A percentile compares a stretch with the other conserved stretches of the same genome.
phyloP scores from a whole-genome alignment of 768 basidiomycete genomes.

The Leucocoprinus leucothites region DNA sequence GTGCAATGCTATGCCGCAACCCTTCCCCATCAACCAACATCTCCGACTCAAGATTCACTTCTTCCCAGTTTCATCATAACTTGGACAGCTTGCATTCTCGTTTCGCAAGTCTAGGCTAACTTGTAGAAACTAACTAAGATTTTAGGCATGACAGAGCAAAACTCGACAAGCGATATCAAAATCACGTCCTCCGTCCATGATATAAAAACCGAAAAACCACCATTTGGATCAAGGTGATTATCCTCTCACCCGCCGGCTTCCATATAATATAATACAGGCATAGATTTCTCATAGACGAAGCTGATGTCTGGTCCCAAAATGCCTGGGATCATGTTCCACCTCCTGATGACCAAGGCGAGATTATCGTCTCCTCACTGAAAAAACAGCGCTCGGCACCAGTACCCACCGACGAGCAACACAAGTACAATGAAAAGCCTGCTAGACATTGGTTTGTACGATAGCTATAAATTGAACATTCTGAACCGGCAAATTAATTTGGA shows the following conservation, averaged over 20 bases:
- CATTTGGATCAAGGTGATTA: constrained; percentile 67
- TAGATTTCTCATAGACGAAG: constrained; percentile 67
- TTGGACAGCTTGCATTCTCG: too few relatives aligned
- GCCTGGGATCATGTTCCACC: constrained; percentile 92
- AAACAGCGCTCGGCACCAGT: constrained; percentile 76
- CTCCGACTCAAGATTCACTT: not conserved
- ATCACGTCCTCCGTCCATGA: constrained; percentile 67
- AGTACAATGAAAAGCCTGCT: constrained; percentile 71
- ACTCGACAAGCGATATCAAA: constrained; percentile 19
- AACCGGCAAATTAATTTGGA: constrained; percentile 14
- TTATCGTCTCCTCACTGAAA: constrained; percentile 64
- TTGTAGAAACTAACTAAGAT: too few relatives aligned
- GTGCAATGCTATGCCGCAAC: constrained; percentile 2
- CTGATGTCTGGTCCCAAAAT: constrained; percentile 83
- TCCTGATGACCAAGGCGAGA: constrained; percentile 75
- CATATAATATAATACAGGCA: not conserved
- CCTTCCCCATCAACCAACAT: constrained; percentile 1
- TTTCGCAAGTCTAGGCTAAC: too few relatives aligned
- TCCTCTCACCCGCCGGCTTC: not conserved
- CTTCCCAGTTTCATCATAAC: too few relatives aligned
- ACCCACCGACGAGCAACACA: constrained; percentile 62
- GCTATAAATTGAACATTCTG: too few relatives aligned
- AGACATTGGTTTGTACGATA: constrained; percentile 56
- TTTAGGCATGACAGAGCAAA: not conserved
- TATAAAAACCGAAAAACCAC: constrained; percentile 49